phyloP scores from a whole-genome alignment of 768 basidiomycete species.

The Leucocoprinus leucothites region DNA sequence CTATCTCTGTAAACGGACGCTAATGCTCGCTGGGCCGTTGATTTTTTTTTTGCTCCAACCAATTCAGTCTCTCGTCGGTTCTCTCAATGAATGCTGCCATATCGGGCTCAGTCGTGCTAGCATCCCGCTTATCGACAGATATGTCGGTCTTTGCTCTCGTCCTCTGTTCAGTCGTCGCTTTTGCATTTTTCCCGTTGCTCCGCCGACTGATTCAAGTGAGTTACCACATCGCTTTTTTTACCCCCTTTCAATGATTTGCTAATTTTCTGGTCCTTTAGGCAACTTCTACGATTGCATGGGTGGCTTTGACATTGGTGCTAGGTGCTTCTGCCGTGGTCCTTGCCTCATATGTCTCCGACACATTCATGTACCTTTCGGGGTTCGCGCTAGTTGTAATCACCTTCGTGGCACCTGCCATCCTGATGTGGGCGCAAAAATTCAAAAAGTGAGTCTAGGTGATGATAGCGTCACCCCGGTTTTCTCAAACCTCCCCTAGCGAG shows the following conservation, averaged over 20 bases:
- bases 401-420: conserved; percentile 67
- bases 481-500: conserved; percentile 49
- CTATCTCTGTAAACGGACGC: conserved; percentile 11
- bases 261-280: conserved; percentile 31
- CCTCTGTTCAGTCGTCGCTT: conserved; percentile 77
- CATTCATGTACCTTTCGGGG: conserved; percentile 50
- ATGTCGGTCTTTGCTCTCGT: conserved; percentile 86
- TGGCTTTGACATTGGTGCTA: conserved; percentile 50
- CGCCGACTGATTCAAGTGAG: conserved; percentile 69
- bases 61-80: conserved; percentile 70
- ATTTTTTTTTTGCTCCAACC: conserved; percentile 14
- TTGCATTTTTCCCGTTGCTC: conserved; percentile 81
- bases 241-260: conserved; percentile 11
- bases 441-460: conserved; percentile 64
- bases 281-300: conserved; percentile 43
- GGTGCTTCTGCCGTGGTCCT: conserved; percentile 48
- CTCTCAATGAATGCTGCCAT: conserved; percentile 90
- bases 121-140: conserved; percentile 83
- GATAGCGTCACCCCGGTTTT: conserved; percentile 13
- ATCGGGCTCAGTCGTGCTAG: conserved; percentile 89
- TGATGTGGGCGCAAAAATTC: conserved; percentile 84
- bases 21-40: conserved; percentile 1
- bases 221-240: conserved; percentile 15
- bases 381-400: conserved; percentile 53
- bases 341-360: conserved; percentile 50